These are phyloP conservation scores for Dactylellina sp. DNA, from an alignment of 2,329 filamentous ascomycete species.

Conservation along the genomic window DNA sequence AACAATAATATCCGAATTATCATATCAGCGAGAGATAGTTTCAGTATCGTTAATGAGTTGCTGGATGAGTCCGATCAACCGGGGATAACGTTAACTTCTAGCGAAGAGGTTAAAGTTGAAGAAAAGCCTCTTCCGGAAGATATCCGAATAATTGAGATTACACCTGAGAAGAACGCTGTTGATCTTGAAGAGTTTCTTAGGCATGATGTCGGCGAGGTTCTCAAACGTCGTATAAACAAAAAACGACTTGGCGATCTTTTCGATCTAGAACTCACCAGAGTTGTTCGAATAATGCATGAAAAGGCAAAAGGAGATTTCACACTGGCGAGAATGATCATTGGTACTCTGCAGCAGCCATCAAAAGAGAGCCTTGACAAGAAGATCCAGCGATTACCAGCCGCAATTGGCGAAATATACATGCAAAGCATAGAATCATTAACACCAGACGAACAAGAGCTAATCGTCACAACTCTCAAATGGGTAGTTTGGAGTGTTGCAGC, in stretches of 20 bases:
- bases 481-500: constrained; percentile 35
- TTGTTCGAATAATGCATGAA: constrained; percentile 30
- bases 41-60: constrained; percentile 26
- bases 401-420: constrained; percentile 48
- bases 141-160: constrained; percentile 27
- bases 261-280: constrained; percentile 26
- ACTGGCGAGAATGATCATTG: constrained; percentile 33
- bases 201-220: constrained; percentile 32
- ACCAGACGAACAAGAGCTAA: constrained; percentile 40
- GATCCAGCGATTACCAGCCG: constrained; percentile 24
- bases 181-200: constrained; percentile 26
- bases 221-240: constrained; percentile 29
- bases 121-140: constrained; percentile 9
- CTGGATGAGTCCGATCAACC: background rate
- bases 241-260: constrained; percentile 17
- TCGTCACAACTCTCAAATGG: constrained; percentile 38
- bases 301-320: constrained; percentile 49
- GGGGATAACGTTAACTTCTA: too few species aligned
- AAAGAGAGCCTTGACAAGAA: constrained; percentile 38
- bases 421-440: constrained; percentile 34
- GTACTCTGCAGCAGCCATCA: constrained; percentile 37
- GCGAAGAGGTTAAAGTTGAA: background rate
- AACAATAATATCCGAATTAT: constrained; percentile 19
- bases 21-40: constrained; percentile 34
- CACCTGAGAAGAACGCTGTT: constrained; percentile 20